A percentile compares a stretch with the other conserved stretches of the same genome.
Conservation (phyloP, 768 basidiomycete genomes). For the Tulasnella calospora region DNA sequence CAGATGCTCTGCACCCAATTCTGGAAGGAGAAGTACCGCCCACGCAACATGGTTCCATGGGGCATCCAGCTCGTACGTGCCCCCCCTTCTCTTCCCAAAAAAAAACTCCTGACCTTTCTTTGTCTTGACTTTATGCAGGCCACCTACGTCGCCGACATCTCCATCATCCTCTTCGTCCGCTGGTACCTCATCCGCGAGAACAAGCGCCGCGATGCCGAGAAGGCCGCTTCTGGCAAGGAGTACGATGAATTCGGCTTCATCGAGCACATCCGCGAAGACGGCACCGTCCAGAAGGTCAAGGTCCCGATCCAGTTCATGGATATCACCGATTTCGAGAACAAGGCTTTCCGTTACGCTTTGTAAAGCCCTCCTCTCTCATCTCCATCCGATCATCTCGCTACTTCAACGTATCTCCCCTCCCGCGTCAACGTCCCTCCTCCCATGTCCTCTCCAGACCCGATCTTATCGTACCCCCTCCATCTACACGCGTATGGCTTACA, state of each 20-base stretch:
- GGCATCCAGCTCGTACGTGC: conserved; percentile 23
- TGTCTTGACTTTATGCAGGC: not conserved
- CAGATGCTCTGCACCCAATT: conserved; percentile 27
- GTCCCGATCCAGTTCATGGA: conserved; percentile 23
- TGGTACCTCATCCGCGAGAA: conserved; percentile 27
- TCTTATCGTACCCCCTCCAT: not conserved
- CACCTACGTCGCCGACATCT: conserved; percentile 19
- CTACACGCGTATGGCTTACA: too few species aligned
- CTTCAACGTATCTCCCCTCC: too few species aligned
- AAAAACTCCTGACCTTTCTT: too few species aligned
- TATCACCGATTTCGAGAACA: conserved; percentile 22
- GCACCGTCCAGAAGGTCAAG: conserved; percentile 22
- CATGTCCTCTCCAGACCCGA: not conserved
- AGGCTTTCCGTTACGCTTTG: conserved; percentile 22
- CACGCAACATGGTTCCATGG: conserved; percentile 29
- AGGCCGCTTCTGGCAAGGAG: conserved; percentile 21
- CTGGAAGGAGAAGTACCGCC: conserved; percentile 28
- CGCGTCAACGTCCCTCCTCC: too few species aligned
- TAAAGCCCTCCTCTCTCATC: not conserved
- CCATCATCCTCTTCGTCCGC: conserved; percentile 26
- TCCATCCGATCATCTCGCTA: too few species aligned
- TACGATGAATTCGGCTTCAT: conserved; percentile 25
- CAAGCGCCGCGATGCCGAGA: conserved; percentile 28
- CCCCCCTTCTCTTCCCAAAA: not conserved
- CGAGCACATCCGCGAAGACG: conserved; percentile 18